Percentiles rank a stretch among this genome's conserved stretches.
These are phyloP conservation scores for Colletotrichum sp. DNA, from an alignment of 2,329 filamentous ascomycete genomes.

Conservation along the genomic window DNA sequence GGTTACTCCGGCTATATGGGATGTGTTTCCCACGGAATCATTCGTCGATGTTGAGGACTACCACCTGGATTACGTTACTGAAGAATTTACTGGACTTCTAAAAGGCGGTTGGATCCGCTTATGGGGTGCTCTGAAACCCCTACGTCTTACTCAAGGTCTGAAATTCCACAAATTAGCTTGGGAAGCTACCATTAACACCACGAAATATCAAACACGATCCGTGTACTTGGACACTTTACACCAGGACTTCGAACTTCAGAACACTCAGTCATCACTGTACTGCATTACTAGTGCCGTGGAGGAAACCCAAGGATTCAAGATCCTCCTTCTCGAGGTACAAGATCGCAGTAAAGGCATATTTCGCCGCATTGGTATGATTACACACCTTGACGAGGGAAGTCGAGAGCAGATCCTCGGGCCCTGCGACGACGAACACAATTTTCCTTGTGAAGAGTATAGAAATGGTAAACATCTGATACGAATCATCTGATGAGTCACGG, in stretches of 20 bases:
- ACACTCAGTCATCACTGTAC: not conserved
- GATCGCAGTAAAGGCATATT: not conserved
- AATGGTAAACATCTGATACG: not conserved
- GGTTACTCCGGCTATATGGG: too few species aligned
- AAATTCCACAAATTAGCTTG: not conserved
- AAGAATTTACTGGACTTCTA: not conserved
- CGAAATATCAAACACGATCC: not conserved
- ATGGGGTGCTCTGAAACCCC: not conserved
- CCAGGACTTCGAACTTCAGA: not conserved
- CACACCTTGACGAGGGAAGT: not conserved
- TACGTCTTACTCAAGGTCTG: not conserved
- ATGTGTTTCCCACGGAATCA: too few species aligned
- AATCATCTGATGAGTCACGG: not conserved
- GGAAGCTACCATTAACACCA: not conserved
- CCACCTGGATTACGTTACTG: not conserved
- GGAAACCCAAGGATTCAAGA: not conserved
- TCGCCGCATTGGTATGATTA: not conserved
- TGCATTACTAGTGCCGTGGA: not conserved
- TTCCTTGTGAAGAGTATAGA: not conserved
- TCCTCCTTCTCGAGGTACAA: not conserved
- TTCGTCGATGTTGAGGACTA: not conserved
- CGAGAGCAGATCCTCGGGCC: not conserved
- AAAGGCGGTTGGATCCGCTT: not conserved
- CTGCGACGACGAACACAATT: not conserved
- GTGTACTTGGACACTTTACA: fast-evolving